Base-by-base conservation (phyloP, 441 rosid species). In the Eruca vesicaria region DNA sequence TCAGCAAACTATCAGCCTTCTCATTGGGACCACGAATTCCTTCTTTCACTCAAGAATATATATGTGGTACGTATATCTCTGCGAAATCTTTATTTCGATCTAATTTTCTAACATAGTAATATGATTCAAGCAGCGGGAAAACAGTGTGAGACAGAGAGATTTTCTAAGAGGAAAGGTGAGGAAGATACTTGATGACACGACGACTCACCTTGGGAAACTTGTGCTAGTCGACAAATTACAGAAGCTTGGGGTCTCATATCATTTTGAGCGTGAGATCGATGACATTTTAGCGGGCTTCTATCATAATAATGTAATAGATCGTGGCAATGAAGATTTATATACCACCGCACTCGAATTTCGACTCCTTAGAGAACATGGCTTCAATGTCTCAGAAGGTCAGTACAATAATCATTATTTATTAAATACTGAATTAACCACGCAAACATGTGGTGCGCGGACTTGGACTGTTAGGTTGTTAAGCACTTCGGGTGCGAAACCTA, bases 231-330 rank as follows among this genome's bases (percentile, higher is more conserved):
- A 80, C 36, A 28, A 38, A 15, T 20, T 81, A 32, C 74, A 81
- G 20, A 74, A 79, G 55, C 84, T 83, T 18, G 86, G 84, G 18
- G 5, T 79, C n/a, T 73, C 78, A 8, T 66, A 79, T 55, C 82
- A 76, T 21, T 81, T 77, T 56, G 70, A 74, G 16, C 20, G 41
- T 7, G 67, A 81, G 43, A 83, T 79, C 11, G 57, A 29, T 2
- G 28, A 14, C 5, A 48, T 45, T 21, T 57, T 81, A 63, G 41
- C 10, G 10, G 5, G 1, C 3, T 3, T 20, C 18, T 68, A 53
- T 33, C 60, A 7, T 9, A 28, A 31, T 2, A 0, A 11, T 23
- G 29, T 20, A 1, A 63, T 18, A 12, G 16, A 63, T 9, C 9
- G 14, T 48, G 20, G 20, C 4, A 21, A 28, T 16, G 9, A 50